Evolutionary conservation across 1,284 basidiomycete species (phyloP), one percentile per base, ranked within the genome.

Genomic region (Leucoagaricus sp.): DNA sequence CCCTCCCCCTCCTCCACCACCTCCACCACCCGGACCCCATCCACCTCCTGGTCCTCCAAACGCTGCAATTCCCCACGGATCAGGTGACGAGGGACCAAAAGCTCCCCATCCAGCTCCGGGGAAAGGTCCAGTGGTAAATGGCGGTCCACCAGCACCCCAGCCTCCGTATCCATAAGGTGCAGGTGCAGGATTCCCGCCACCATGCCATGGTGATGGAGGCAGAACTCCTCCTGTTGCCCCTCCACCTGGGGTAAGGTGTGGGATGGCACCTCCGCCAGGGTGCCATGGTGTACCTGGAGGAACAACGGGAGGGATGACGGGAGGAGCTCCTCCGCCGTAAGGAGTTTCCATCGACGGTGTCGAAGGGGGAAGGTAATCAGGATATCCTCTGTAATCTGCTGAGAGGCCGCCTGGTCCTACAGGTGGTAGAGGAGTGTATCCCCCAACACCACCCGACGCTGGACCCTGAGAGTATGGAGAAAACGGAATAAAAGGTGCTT

Each of bases 351-450:
- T 28, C 23, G 25, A 45, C n/a, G 57, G 52, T 5, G 52, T 47
- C 17, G 12, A 21, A 15, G 21, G 31, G 13, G 29, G 33, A 36
- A 33, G n/a, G n/a, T n/a, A 34, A 40, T 46, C 41, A 1, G 59
- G 64, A 33, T 63, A 64, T 19, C 64, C 64, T 15, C 58, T 61
- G 48, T 63, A 64, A 54, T 64, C 61, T 2, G 46, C 10, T 45
- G 63, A 62, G 8, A 64, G 26, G 3, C 63, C 61, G 1, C 40
- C 33, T 17, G 49, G 40, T 10, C 45, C 45, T n/a, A 41, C 36
- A 15, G 53, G 46, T 6, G 53, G 53, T 40, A 55, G 17, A 7
- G 45, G 53, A 9, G 53, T 41, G 10, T 31, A 49, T 15, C 10
- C 31, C 21, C 38, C 53, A 5, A 15, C 7, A 50, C 19, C 31